Percentiles rank a stretch among this genome's conserved stretches.
Conservation (phyloP, 2,329 filamentous ascomycete species). For the Mollisiaceae sp. region DNA sequence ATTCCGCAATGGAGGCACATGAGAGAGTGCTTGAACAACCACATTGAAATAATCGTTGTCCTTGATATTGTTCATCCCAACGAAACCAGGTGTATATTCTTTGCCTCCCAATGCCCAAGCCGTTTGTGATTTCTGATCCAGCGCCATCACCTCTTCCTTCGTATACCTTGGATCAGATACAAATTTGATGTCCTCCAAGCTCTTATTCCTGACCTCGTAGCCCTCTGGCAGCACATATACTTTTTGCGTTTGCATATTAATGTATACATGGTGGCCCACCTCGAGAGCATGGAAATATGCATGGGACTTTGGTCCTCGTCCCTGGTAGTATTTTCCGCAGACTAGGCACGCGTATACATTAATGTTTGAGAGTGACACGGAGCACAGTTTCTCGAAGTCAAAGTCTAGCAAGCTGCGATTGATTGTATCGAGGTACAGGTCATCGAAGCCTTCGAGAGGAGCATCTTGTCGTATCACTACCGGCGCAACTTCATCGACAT, state of each 20-base stretch:
- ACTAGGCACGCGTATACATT: conserved; percentile 98
- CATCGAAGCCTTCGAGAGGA: conserved; percentile 86
- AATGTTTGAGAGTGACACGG: conserved; percentile 93
- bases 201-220: conserved; percentile 94
- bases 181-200: conserved; percentile 97
- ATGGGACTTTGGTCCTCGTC: conserved; percentile 89
- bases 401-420: conserved; percentile 92
- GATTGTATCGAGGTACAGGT: conserved; percentile 97
- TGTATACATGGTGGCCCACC: conserved; percentile 94
- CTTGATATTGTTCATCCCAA: conserved; percentile 99
- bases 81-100: conserved; percentile 90
- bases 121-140: conserved; percentile 70
- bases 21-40: conserved; percentile 86
- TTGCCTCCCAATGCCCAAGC: conserved; percentile 82
- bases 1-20: conserved; percentile 88
- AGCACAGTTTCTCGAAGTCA: conserved; percentile 98
- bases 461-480: conserved; percentile 70
- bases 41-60: conserved; percentile 99
- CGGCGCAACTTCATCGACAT: conserved; percentile 43
- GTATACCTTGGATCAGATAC: conserved; percentile 90
- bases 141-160: conserved; percentile 75
- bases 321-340: conserved; percentile 97
- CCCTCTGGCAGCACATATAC: conserved; percentile 94
- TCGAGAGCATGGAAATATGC: conserved; percentile 98
- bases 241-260: conserved; percentile 93